Evolutionary conservation across 139 green algal species (phyloP), one percentile per base, ranked within the genome.

Genomic region (Yamagishiella unicocca): DNA sequence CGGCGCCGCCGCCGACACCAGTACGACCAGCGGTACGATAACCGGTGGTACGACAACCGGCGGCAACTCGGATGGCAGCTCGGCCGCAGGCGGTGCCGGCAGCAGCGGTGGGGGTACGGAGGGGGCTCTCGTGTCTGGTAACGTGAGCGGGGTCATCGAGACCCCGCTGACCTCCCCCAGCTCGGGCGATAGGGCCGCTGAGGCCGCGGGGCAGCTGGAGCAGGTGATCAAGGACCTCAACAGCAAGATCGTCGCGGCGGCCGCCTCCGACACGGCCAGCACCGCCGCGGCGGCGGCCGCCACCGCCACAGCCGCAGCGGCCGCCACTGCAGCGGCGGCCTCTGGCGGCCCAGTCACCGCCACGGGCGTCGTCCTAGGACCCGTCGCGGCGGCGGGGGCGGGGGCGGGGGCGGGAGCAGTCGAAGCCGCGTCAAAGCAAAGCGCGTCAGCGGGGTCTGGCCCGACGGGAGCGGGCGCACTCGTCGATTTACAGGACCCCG

Each of bases 161-260:
- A n/a, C n/a, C n/a, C n/a, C n/a, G n/a, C n/a, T n/a, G n/a, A n/a
- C 50, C 50, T 58, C 50, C 50, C 17, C 50, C 50, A 25, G 14
- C 50, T 58, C 50, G 17, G 50, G 17, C 12, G 74, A 70, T 5
- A 53, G 50, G 0, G 58, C 58, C 3, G 77, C 79, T 1, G 79
- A 75, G 42, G 42, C 79, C 2, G 79, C 79, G 0, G 79, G 79
- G 2, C 79, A 85, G 45, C 86, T 90, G 19, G 83, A 90, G 50
- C 64, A 85, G 67, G 86, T 86, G 2, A 90, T 90, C 29, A 66
- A 87, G 77, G 77, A 90, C 54, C 55, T 90, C 4, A 79, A 90
- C 46, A 78, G 14, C 42, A 72, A 81, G 37, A 72, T 82, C 24
- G 82, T 35, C 2, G 54, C 53, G 24, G 53, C 37, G 9, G 40